A percentile compares a stretch with the other conserved stretches of the same genome.
Evolutionary conservation across 2,329 filamentous ascomycete genomes (phyloP).

Genomic region (Lasiodiplodia sp.): DNA sequence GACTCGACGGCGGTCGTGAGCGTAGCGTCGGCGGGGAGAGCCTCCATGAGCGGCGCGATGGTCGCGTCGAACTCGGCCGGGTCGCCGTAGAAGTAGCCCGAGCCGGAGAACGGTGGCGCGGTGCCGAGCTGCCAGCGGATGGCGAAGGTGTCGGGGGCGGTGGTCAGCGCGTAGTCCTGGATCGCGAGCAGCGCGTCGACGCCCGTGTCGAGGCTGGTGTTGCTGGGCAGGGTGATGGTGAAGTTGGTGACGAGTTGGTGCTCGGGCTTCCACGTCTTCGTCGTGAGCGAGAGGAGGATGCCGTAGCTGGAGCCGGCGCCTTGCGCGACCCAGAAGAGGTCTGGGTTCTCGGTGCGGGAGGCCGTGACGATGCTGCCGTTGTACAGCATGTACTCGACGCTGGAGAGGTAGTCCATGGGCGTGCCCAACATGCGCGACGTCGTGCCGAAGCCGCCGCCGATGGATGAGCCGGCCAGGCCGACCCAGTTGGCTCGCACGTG

Average conservation of each 20-base stretch:
- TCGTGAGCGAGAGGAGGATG: constrained; percentile 34
- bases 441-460: constrained; percentile 34
- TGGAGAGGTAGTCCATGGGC: constrained; percentile 33
- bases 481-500: constrained; percentile 34
- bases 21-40: constrained; percentile 31
- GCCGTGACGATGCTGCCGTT: constrained; percentile 17
- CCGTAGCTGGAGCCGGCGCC: constrained; percentile 34
- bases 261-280: constrained; percentile 33
- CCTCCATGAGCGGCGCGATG: constrained; percentile 32
- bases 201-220: constrained; percentile 31
- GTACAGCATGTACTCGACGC: constrained; percentile 30
- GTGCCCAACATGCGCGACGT: constrained; percentile 34
- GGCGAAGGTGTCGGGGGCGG: constrained; percentile 35
- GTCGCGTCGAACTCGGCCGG: constrained; percentile 33
- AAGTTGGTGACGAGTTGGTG: constrained; percentile 32
- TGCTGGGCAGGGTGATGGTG: constrained; percentile 30
- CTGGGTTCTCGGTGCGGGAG: constrained; percentile 30
- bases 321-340: constrained; percentile 28
- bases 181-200: constrained; percentile 27
- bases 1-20: constrained; percentile 30
- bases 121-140: constrained; percentile 33
- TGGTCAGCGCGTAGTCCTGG: constrained; percentile 33
- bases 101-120: constrained; percentile 29
- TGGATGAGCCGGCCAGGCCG: constrained; percentile 33
- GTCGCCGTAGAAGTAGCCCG: constrained; percentile 34